Base-by-base conservation (phyloP, 768 basidiomycete genomes). In the Gloeopeniophorella convolvens region DNA sequence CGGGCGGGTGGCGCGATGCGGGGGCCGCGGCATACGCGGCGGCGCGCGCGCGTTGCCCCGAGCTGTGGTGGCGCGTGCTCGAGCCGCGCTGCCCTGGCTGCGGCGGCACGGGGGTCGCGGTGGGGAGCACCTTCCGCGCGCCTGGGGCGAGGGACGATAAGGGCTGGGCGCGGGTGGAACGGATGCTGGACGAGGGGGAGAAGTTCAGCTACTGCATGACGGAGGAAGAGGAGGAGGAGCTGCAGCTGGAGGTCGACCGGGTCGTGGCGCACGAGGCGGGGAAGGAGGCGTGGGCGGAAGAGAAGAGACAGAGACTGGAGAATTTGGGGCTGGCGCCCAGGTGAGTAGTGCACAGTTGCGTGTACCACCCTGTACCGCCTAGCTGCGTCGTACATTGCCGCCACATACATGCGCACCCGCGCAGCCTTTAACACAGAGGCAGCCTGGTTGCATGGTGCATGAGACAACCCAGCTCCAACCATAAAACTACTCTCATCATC, bases 121-220 rank as follows among this genome's bases (percentile, higher is more conserved):
- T 50, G 11, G 48, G 48, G 5, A 20, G 23, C 24, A 43, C 48
- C 15, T 50, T 50, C 28, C 39, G 42, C 16, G 41, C 26, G 9
- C 48, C 48, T 8, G 10, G n/a, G 31, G 20, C 11, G 42, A 27
- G 24, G 28, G 48, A 50, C 28, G 28, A 42, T 16, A 43, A 43
- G 41, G 48, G 41, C 5, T 50, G 48, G 48, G 9, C 4, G 15
- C n/a, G 33, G 16, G 41, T 32, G 42, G 30, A 18, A 41, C 31
- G 11, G 42, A 9, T 50, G 48, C 24, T 50, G 28, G 41, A 43
- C 31, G 16, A 44, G 13, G 48, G 48, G 21, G 48, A 50, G 41
- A 21, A 10, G 41, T 50, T 50, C 48, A 28, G 26, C 6, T 43
- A 28, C 23, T 50, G 48, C n/a, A 32, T 43, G 39, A 42, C 48